A percentile compares a stretch with the other conserved stretches of the same genome.
phyloP scores from a whole-genome alignment of 2,329 filamentous ascomycete species.

The Hymenoscyphus salicellus region DNA sequence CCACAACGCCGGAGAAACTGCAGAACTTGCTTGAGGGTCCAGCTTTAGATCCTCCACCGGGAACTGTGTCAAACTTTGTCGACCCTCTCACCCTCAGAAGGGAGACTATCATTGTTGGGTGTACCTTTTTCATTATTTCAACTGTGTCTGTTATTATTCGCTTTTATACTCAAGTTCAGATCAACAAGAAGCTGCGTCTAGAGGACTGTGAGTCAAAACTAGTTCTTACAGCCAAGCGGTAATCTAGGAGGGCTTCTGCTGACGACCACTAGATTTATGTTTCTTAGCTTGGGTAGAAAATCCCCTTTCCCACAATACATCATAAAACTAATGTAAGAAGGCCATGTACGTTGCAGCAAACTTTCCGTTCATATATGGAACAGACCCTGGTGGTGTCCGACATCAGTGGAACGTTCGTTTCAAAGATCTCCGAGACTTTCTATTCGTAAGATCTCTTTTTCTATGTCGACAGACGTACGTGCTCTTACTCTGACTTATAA shows the following conservation, averaged over 20 bases:
- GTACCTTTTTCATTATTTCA: not conserved
- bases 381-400: not conserved
- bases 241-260: not conserved
- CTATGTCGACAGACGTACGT: not conserved
- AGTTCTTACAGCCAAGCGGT: not conserved
- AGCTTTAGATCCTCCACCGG: not conserved
- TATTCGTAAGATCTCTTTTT: not conserved
- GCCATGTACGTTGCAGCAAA: not conserved
- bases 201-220: not conserved
- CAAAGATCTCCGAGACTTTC: not conserved
- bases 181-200: not conserved
- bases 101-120: not conserved
- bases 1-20: not conserved
- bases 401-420: slow-evolving; percentile 6
- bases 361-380: too few relatives aligned
- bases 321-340: not conserved
- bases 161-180: not conserved
- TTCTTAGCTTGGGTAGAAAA: slow-evolving; percentile 1
- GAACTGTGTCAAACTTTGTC: not conserved
- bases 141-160: not conserved
- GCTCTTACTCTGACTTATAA: not conserved
- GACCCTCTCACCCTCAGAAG: not conserved
- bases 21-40: not conserved
- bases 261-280: not conserved
- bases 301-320: too few relatives aligned